Base-by-base conservation (phyloP, 331 rosid species). In the Stylosanthes scabra region DNA sequence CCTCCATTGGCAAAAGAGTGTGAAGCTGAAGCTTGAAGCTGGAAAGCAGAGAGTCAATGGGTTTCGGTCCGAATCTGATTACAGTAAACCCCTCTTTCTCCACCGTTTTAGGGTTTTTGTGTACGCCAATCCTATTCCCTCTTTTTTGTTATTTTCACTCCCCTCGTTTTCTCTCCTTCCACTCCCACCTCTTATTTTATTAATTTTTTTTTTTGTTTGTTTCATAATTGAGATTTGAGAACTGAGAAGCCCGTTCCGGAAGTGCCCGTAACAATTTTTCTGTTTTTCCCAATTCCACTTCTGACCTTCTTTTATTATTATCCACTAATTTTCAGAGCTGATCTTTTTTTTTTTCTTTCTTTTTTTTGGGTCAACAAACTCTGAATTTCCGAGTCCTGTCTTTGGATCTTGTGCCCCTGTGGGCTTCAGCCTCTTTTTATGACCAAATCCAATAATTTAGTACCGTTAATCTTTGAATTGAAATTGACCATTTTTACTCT, bases 41-140 rank as follows among this genome's bases (percentile, higher is more conserved):
- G n/a, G 57, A 51, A 7, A 42, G 9, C 47, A 0, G 31, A 1
- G 66, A 74, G 80, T 74, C 71, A 79, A 77, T 54, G 73, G 72
- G 12, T 68, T 51, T 75, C 65, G 82, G 82, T 82, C 84, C 57
- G 72, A 82, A 78, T 80, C 68, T 70, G 74, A 15, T 59, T 28
- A 44, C 44, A 62, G 83, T 82, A 81, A 86, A 82, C 78, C 83
- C 86, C 59, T 46, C 52, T 45, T 29, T 74, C 66, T 51, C 72
- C 76, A 72, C 83, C 78, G 82, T 70, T 72, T 88, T 86, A 89
- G 94, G 89, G 86, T 81, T 83, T 77, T 73, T 73, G 59, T 8
- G 60, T 67, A 51, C 12, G 11, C 65, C 50, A 56, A 14, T 66
- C 71, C 60, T 7, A 12, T 55, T 67, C 31, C 14, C 41, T 69